Percentiles rank a stretch among this genome's conserved stretches.
phyloP scores from a whole-genome alignment of 2,329 filamentous ascomycete species.

The Fusarium keratoplasticum region DNA sequence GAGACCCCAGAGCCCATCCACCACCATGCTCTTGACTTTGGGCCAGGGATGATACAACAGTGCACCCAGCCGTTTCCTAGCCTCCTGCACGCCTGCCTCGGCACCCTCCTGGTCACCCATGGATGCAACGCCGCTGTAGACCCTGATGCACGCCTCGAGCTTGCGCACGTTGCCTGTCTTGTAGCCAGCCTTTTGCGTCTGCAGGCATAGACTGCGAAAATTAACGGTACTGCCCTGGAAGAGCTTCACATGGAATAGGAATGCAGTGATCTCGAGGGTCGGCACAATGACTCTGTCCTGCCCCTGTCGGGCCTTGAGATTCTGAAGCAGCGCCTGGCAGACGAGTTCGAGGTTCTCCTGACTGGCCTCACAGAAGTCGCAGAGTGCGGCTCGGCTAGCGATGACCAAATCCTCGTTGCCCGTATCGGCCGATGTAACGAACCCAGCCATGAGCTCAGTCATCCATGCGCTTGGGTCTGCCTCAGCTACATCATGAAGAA shows the following conservation, averaged over 20 bases:
- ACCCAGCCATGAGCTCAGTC: constrained; percentile 71
- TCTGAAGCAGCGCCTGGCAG: constrained; percentile 63
- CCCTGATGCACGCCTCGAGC: constrained; percentile 81
- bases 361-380: constrained; percentile 62
- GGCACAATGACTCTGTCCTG: constrained; percentile 81
- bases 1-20: constrained; percentile 70
- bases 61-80: constrained; percentile 75
- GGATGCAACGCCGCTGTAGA: constrained; percentile 78
- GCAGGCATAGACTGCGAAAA: constrained; percentile 71
- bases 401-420: constrained; percentile 81
- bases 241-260: constrained; percentile 75
- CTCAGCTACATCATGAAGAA: constrained; percentile 51
- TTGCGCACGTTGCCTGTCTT: constrained; percentile 86
- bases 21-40: constrained; percentile 70
- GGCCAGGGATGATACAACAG: constrained; percentile 88
- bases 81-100: constrained; percentile 58
- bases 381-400: constrained; percentile 73
- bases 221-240: constrained; percentile 57
- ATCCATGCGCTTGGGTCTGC: constrained; percentile 55
- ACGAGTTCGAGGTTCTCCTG: constrained; percentile 56
- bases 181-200: constrained; percentile 82
- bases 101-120: constrained; percentile 37
- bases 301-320: constrained; percentile 64
- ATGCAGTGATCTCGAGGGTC: constrained; percentile 80
- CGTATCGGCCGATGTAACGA: constrained; percentile 80